phyloP scores from a whole-genome alignment of 2,329 filamentous ascomycete genomes.

The Microdochium bolleyi region DNA sequence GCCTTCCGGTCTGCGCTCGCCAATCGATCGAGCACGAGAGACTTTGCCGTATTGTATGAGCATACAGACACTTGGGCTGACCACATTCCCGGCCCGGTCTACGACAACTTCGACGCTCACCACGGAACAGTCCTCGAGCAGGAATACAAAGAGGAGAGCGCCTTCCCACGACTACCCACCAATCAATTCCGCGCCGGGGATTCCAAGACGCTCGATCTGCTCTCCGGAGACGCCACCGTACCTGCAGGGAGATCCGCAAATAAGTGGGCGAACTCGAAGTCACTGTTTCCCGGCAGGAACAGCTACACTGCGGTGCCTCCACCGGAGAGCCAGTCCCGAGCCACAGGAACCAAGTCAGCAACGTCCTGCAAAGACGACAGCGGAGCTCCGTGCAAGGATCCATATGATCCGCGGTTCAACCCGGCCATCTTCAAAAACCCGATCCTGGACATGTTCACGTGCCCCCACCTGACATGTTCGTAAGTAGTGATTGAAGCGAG shows the following conservation, averaged over 20 bases:
- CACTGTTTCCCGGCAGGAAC: background rate
- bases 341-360: background rate
- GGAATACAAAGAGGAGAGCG: constrained; percentile 4
- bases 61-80: constrained; percentile 2
- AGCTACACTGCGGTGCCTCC: constrained; percentile 2
- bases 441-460: constrained; percentile 37
- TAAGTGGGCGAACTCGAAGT: background rate
- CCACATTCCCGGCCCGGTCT: constrained; percentile 3
- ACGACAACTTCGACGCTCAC: constrained; percentile 1
- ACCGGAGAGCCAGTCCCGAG: constrained; percentile 1
- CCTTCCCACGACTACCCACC: constrained; percentile 5
- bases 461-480: constrained; percentile 44
- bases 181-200: constrained; percentile 10
- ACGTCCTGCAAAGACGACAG: constrained; percentile 8
- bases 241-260: background rate
- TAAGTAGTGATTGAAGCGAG: constrained; percentile 21
- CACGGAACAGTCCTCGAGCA: background rate
- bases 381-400: constrained; percentile 27
- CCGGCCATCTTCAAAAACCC: constrained; percentile 35
- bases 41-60: background rate
- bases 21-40: background rate
- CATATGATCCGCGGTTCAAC: constrained; percentile 37
- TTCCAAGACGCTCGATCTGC: constrained; percentile 8
- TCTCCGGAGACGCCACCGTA: constrained; percentile 5
- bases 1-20: constrained; percentile 20